Evolutionary conservation across 805 yeast genomes (phyloP), one percentile per base, ranked within the genome.

Genomic region (Kazachstania martiniae): DNA sequence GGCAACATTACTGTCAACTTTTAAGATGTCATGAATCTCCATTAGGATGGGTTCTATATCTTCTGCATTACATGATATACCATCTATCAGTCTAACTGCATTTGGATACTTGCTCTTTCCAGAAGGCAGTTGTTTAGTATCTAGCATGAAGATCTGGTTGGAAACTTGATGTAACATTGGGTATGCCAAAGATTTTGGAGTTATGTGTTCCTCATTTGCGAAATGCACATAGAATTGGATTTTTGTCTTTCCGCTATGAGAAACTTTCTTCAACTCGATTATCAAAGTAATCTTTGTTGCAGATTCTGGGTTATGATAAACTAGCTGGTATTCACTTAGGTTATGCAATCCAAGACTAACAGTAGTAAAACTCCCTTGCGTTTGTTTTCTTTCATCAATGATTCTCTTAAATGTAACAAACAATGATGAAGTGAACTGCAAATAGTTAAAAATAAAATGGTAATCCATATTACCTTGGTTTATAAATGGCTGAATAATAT

Each of bases 391-490:
- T 21, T 43, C 41, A 12, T 33, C 28, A 6, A 43, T 23, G 5
- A 53, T 42, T 8, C 31, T 27, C 27, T 44, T 40, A 5, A 51
- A 27, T 5, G 50, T 40, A 3, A 41, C 33, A 34, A 55, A 55
- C 8, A 55, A 35, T 0, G 51, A 42, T 9, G 56, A 51, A 1
- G 62, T 56, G 32, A 56, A 56, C 28, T 54, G 59, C 28, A 55
- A 32, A 32, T 56, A 56, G 35, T 53, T 50, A 44, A 57, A 57
- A 14, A 55, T 47, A 27, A 52, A 51, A 36, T 53, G 56, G 33
- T 54, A 53, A 37, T 51, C 53, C 38, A 46, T 34, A 24, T 41
- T 42, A n/a, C 42, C 41, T 7, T 36, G 38, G 26, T 49, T 56
- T 16, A 57, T 40, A 34, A 56, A 53, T 12, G 54, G 53, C 31